Base-by-base conservation (phyloP, 2,329 filamentous ascomycete species). In the Arthrobotrys musiformis region DNA sequence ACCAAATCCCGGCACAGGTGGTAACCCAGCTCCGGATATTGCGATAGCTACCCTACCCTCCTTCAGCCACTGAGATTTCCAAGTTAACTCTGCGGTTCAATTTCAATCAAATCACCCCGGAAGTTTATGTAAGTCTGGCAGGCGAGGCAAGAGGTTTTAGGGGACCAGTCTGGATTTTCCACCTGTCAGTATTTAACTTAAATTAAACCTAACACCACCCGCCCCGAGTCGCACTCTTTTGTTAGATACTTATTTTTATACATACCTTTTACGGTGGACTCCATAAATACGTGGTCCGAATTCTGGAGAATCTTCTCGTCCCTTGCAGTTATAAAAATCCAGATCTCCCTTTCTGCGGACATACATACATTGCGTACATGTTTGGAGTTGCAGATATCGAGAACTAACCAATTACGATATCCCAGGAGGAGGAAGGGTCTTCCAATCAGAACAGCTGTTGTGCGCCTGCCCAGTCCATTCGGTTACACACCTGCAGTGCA, bases 61-160 rank as follows among this genome's bases (percentile, higher is more conserved):
- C 63, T 62, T 75, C 70, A 75, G 70, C 70, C 70, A 75, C 70
- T 75, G 70, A n/a, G 33, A 68, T 75, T 75, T 75, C 66, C 52
- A 8, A 37, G n/a, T n/a, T n/a, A n/a, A n/a, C n/a, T n/a, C n/a
- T n/a, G n/a, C 54, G 44, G 9, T 42, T 42, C 8, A 19, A 42
- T 42, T 24, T 44, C 17, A 44, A 42, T 61, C 54, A 58, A 58
- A 54, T 52, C 33, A 28, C 44, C 30, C 50, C 62, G 24, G 62
- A 40, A 24, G 46, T n/a, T 50, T 56, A n/a, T n/a, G n/a, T n/a
- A 33, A 40, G 2, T 24, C 22, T 52, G 44, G 7, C 15, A 35
- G 40, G 28, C 7, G 19, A 35, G 44, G 7, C 15, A 35, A 52
- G 28, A 15, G 19, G 48, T 42, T 64, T n/a, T 61, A 61, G 63